Evolutionary conservation across 305 asterid genomes (phyloP).

Genomic region (Fraxinus velutina): DNA sequence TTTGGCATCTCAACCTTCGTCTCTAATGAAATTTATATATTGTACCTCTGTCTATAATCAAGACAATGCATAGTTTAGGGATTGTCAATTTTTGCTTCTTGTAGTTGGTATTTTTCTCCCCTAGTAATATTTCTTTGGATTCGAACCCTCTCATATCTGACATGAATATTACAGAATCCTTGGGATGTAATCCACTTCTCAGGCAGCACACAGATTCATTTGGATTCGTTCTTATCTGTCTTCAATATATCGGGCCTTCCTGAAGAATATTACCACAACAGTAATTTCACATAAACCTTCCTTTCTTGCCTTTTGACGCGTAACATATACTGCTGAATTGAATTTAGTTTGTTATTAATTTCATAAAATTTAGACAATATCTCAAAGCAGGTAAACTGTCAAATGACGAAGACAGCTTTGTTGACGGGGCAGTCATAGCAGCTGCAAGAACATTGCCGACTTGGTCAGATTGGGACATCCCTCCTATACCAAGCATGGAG

Average conservation of each 20-base stretch:
- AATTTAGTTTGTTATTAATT: conserved; percentile 20
- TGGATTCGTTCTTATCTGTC: conserved; percentile 84
- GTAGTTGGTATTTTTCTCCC: conserved; percentile 20
- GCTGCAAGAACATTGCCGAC: conserved; percentile 92
- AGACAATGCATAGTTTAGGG: background rate
- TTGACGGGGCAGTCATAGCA: conserved; percentile 90
- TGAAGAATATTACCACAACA: conserved; percentile 75
- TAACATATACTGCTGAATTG: conserved; percentile 4
- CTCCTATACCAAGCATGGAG: conserved; percentile 90
- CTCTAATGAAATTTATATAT: background rate
- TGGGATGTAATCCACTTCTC: conserved; percentile 88
- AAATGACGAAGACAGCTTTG: conserved; percentile 47
- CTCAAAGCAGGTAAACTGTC: conserved; percentile 64
- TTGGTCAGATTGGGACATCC: conserved; percentile 88
- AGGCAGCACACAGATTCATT: conserved; percentile 65
- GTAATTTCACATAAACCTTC: conserved; percentile 34
- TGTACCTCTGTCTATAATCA: background rate
- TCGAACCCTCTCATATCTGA: conserved; percentile 13
- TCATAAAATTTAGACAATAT: conserved; percentile 21
- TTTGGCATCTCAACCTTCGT: background rate
- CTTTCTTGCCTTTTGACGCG: conserved; percentile 15
- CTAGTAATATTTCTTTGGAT: conserved; percentile 7
- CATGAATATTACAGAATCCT: conserved; percentile 71
- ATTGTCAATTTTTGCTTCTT: background rate
- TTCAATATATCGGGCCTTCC: conserved; percentile 86